Conservation (phyloP, 2,329 filamentous ascomycete species). For the Fusarium pilosicola region DNA sequence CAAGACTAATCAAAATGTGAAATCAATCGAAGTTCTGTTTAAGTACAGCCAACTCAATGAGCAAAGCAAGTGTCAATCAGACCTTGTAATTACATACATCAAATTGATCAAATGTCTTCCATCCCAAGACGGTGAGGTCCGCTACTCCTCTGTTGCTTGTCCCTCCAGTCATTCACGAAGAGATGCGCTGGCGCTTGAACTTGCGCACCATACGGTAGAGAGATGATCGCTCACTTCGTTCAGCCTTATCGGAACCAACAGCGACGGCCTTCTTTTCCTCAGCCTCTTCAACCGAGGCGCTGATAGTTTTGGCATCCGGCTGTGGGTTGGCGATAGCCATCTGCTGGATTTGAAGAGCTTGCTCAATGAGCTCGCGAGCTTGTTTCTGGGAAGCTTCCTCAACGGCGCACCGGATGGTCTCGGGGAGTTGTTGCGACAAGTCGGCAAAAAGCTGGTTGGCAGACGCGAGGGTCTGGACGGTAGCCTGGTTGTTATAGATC, state of each 20-base stretch:
- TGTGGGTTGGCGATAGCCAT: slow-evolving; percentile 25
- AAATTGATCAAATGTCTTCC: background rate
- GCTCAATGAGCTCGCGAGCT: slow-evolving; percentile 13
- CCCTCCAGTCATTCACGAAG: background rate
- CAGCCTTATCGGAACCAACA: background rate
- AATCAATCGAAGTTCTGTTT: background rate
- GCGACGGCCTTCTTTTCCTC: slow-evolving; percentile 2
- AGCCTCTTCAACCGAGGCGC: background rate
- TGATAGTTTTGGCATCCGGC: background rate
- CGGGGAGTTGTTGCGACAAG: slow-evolving; percentile 44
- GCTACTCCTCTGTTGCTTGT: background rate
- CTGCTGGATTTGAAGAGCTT: slow-evolving; percentile 38
- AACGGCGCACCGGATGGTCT: slow-evolving; percentile 41
- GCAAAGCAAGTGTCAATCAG: background rate
- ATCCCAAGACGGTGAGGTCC: background rate
- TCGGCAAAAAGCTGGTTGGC: slow-evolving; percentile 33
- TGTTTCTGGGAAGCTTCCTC: slow-evolving; percentile 35
- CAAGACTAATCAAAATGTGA: background rate
- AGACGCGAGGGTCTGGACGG: slow-evolving; percentile 37
- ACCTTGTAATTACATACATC: slow-evolving; percentile 1
- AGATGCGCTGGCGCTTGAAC: slow-evolving; percentile 23
- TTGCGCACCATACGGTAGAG: slow-evolving; percentile 24
- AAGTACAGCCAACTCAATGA: background rate
- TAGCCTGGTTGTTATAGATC: slow-evolving; percentile 24
- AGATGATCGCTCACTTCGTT: slow-evolving; percentile 11